Percentiles rank a stretch among this genome's conserved stretches.
These are phyloP conservation scores for Apiotrichum mycotoxinovorans DNA, from an alignment of 1,284 basidiomycete species.

Conservation along the genomic window DNA sequence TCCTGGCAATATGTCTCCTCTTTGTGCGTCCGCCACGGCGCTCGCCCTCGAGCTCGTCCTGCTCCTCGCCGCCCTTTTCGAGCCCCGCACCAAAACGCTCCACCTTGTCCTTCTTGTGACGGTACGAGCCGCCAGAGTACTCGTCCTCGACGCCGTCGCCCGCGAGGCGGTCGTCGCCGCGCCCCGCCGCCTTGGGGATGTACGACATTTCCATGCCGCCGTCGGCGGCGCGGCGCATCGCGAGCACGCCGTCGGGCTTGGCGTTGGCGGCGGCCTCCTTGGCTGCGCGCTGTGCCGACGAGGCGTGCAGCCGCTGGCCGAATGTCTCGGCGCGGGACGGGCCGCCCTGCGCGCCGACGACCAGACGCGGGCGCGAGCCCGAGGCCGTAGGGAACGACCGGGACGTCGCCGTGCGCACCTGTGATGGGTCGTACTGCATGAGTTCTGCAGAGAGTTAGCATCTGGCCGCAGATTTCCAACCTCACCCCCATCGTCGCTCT, in stretches of 20 bases:
- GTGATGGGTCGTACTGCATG: conserved; percentile 50
- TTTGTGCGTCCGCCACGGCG: conserved; percentile 61
- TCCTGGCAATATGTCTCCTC: conserved; percentile 67
- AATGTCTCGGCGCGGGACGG: conserved; percentile 37
- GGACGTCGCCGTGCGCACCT: conserved; percentile 47
- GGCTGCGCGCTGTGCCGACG: conserved; percentile 12
- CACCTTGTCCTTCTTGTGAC: conserved; percentile 57
- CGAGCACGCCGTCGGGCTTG: conserved; percentile 36
- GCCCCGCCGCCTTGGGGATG: conserved; percentile 40
- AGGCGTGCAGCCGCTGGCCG: conserved; percentile 45
- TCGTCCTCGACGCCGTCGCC: conserved; percentile 38
- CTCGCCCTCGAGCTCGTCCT: conserved; percentile 56
- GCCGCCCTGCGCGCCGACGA: conserved; percentile 28
- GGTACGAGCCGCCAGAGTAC: conserved; percentile 42
- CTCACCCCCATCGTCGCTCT: conserved; percentile 52
- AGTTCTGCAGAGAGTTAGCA: too few relatives aligned
- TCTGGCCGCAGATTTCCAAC: conserved; percentile 11
- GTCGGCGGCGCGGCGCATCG: conserved; percentile 43
- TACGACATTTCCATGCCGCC: conserved; percentile 57
- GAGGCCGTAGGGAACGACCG: conserved; percentile 23
- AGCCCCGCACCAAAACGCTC: conserved; percentile 78
- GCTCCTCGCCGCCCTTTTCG: conserved; percentile 64
- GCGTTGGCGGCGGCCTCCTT: conserved; percentile 10
- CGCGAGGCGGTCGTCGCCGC: conserved; percentile 5
- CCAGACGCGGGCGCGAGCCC: conserved; percentile 30